Conservation (phyloP, 176 grass and related monocot genomes). For the Pontederia crassipes region DNA sequence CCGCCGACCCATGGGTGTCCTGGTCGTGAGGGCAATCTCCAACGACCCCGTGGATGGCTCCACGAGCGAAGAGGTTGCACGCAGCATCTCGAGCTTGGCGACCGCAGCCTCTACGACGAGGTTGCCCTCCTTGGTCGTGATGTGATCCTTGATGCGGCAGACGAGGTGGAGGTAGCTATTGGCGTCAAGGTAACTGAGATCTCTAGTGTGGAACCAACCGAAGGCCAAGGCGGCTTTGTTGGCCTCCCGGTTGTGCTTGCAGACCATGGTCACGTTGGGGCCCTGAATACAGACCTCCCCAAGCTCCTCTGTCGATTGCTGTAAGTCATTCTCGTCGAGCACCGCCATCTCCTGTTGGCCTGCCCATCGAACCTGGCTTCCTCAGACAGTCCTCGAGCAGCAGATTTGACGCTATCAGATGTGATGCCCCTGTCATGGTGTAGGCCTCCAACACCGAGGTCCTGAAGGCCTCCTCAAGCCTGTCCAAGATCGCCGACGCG, state of each 20-base stretch:
- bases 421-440: conserved; percentile 88
- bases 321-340: conserved; percentile 39
- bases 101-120: no score
- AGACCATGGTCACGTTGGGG: conserved; percentile 56
- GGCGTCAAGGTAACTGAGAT: conserved; percentile 54
- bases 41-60: not conserved
- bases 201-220: conserved; percentile 95
- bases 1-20: no score
- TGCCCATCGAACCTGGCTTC: conserved; percentile 54
- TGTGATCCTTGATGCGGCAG: conserved; percentile 91
- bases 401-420: conserved; percentile 81
- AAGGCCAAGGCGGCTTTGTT: conserved; percentile 58
- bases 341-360: conserved; percentile 58
- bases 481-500: conserved; percentile 53
- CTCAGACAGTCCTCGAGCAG: conserved; percentile 44
- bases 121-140: conserved; percentile 65
- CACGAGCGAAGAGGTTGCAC: not conserved
- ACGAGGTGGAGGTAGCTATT: conserved; percentile 58
- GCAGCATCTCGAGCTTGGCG: no score
- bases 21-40: no score
- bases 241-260: conserved; percentile 48
- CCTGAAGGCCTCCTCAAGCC: conserved; percentile 48
- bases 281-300: conserved; percentile 91
- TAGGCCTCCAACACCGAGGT: conserved; percentile 86
- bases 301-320: not conserved